Conservation (phyloP, 2,329 filamentous ascomycete genomes). For the Fusarium camptoceras region DNA sequence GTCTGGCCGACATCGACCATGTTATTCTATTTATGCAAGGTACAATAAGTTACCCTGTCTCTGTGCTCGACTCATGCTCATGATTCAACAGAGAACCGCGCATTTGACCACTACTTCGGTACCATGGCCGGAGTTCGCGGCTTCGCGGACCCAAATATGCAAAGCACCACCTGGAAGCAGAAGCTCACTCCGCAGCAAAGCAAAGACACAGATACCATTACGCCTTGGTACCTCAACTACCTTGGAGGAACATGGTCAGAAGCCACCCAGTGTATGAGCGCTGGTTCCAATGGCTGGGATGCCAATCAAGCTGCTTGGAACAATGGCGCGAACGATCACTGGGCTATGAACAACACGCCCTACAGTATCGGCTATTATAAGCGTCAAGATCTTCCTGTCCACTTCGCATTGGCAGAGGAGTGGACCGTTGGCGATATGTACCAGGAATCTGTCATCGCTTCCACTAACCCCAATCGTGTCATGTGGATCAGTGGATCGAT, state of each 20-base stretch:
- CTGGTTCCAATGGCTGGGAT: slow-evolving; percentile 63
- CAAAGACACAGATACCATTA: slow-evolving; percentile 5
- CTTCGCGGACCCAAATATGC: slow-evolving; percentile 15
- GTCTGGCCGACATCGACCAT: slow-evolving; percentile 19
- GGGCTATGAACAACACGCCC: slow-evolving; percentile 56
- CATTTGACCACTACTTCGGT: slow-evolving; percentile 23
- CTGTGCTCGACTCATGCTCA: no score
- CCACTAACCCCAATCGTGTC: slow-evolving; percentile 65
- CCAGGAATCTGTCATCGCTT: slow-evolving; percentile 63
- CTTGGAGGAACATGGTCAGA: slow-evolving; percentile 61
- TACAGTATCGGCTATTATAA: slow-evolving; percentile 18
- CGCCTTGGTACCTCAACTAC: slow-evolving; percentile 66
- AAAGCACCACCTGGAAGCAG: slow-evolving; percentile 13
- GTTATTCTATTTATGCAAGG: slow-evolving; percentile 20
- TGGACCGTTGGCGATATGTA: slow-evolving; percentile 61
- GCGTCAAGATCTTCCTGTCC: slow-evolving; percentile 2
- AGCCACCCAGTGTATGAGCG: slow-evolving; percentile 66
- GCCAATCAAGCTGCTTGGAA: slow-evolving; percentile 65
- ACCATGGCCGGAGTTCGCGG: slow-evolving; percentile 22
- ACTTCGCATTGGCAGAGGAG: slow-evolving; percentile 11
- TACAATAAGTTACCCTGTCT: no score
- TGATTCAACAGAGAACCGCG: slow-evolving; percentile 26
- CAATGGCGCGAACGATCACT: slow-evolving; percentile 62
- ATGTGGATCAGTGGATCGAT: slow-evolving; percentile 63
- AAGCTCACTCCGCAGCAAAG: slow-evolving; percentile 2